Conservation (phyloP, 345 rosid species). For the Brassica cretica region DNA sequence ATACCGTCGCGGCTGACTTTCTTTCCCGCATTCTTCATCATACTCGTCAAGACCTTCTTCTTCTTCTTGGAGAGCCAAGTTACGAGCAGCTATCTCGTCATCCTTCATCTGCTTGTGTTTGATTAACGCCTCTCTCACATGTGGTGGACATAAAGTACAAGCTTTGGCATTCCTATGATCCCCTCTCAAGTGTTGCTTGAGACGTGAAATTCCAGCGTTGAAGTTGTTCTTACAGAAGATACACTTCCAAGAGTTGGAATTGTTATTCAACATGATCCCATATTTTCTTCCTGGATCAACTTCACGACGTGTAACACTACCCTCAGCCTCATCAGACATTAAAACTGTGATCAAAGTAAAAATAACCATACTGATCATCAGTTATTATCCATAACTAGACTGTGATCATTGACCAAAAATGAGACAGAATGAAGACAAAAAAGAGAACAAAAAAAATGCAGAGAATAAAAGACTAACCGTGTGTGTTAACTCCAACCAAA, state of each 20-base stretch:
- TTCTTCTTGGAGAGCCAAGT: background rate
- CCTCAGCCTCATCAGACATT: background rate
- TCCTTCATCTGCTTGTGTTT: background rate
- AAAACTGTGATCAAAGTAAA: background rate
- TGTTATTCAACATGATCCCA: background rate
- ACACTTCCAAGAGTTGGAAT: background rate
- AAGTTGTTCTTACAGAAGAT: background rate
- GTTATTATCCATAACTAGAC: too few relatives aligned
- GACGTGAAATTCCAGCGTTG: background rate
- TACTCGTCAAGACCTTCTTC: background rate
- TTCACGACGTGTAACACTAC: background rate
- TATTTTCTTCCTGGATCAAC: background rate
- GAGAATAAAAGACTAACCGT: too few relatives aligned
- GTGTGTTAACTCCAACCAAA: too few relatives aligned
- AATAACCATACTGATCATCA: too few relatives aligned
- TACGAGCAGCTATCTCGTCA: background rate
- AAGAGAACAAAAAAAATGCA: too few relatives aligned
- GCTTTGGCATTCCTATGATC: background rate
- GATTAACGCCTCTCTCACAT: background rate
- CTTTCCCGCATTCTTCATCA: background rate
- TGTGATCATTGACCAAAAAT: too few relatives aligned
- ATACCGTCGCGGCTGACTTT: background rate
- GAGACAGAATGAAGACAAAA: too few relatives aligned
- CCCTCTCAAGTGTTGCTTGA: background rate
- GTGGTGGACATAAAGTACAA: background rate